Evolutionary conservation across 2,329 filamentous ascomycete species (phyloP), one percentile per base, ranked within the genome.

Genomic region (Xylaria sp.): DNA sequence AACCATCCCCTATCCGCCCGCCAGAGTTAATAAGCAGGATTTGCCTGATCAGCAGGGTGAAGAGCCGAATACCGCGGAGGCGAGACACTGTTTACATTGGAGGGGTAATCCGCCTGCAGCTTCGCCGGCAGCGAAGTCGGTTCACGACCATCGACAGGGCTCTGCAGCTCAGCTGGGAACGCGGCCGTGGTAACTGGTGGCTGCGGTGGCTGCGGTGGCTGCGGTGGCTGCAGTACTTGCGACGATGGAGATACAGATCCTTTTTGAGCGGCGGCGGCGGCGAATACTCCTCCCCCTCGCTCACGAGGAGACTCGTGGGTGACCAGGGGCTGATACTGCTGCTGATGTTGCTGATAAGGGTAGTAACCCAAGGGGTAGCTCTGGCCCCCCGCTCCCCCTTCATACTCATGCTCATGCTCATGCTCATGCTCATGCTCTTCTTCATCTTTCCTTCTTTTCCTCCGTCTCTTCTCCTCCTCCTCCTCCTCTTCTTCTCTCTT

Each of bases 121-220:
- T 41, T 20, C 25, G 48, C 20, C 23, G 59, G 58, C 3, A 66
- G n/a, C n/a, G 56, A 50, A 4, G 48, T 13, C 37, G 68, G 68
- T 51, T 61, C 64, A 25, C 57, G 60, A 3, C 57, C 65, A 12
- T 65, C 65, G 37, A 68, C 20, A 3, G 68, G 68, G 20, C 68
- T 70, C 65, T 57, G 65, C 28, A 70, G 44, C 32, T 70, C 68
- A 9, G 61, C 68, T 20, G 65, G 65, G 23, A 20, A 62, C 7
- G 28, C 57, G 1, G 34, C 18, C 2, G 61, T 59, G 15, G 58
- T 59, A 46, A 18, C 41, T 46, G 18, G 41, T 1, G 34, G 2
- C 34, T 37, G 34, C 1, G 50, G 48, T 12, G 41, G 62, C 2
- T 10, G n/a, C n/a, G 18, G 41, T 1, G 34, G 2, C 34, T 37